Conservation (phyloP, 345 rosid genomes). For the Erysimum cheiranthoides region DNA sequence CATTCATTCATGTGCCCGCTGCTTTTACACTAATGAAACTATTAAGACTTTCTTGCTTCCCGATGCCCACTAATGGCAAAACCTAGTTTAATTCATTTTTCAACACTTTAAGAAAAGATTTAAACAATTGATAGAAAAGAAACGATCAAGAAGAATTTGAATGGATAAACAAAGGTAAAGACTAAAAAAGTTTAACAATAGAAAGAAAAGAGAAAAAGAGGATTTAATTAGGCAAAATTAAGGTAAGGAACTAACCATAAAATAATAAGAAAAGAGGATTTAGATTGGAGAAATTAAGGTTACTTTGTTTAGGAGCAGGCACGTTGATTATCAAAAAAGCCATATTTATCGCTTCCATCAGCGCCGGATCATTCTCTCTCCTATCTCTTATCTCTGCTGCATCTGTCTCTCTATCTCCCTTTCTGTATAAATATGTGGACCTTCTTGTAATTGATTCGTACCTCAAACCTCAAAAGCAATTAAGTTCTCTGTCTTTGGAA, state of each 20-base stretch:
- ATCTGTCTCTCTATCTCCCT: background rate
- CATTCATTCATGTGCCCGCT: conserved; percentile 14
- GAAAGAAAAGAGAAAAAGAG: conserved; percentile 17
- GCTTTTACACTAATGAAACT: conserved; percentile 1
- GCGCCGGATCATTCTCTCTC: conserved; percentile 41
- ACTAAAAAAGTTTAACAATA: background rate
- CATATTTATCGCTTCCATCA: conserved; percentile 44
- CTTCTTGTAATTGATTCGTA: conserved; percentile 25
- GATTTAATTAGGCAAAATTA: conserved; percentile 27
- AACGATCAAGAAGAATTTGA: background rate
- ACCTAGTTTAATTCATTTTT: conserved; percentile 15
- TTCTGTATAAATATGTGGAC: conserved; percentile 27
- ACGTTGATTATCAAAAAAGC: conserved; percentile 33
- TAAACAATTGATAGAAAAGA: background rate
- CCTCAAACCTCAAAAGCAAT: conserved; percentile 33
- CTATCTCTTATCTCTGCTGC: background rate
- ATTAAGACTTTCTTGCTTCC: conserved; percentile 30
- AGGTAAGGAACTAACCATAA: background rate
- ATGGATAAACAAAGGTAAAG: conserved; percentile 16
- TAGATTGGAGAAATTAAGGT: conserved; percentile 38
- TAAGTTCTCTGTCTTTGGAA: conserved; percentile 15
- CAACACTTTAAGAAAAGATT: conserved; percentile 3
- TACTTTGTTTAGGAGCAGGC: conserved; percentile 28
- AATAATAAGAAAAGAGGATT: background rate
- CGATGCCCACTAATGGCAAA: conserved; percentile 21